Conservation (phyloP, 305 asterid species). For the Ruellia speciosa region DNA sequence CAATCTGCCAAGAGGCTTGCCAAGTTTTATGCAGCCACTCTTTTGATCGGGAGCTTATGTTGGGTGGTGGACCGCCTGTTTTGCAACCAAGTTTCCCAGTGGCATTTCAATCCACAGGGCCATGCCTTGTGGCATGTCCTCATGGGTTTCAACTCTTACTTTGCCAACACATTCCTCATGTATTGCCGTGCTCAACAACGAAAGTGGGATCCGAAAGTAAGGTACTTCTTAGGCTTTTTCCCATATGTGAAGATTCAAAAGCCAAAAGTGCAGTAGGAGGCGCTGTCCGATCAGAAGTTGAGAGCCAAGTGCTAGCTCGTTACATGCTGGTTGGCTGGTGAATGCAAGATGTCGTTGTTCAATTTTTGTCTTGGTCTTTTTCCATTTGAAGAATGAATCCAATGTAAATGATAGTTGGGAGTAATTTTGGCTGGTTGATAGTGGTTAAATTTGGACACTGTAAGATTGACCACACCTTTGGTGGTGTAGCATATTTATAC, state of each 20-base stretch:
- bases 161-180: constrained; percentile 60
- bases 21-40: constrained; percentile 41
- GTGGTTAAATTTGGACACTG: constrained; percentile 44
- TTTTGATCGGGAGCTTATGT: constrained; percentile 36
- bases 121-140: constrained; percentile 65
- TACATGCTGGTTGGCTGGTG: background rate
- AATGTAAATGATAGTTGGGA: constrained; percentile 39
- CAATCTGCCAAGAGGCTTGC: constrained; percentile 50
- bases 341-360: constrained; percentile 22
- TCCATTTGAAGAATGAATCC: constrained; percentile 26
- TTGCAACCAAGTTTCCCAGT: constrained; percentile 31
- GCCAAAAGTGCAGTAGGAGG: constrained; percentile 47
- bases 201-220: constrained; percentile 54
- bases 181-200: constrained; percentile 69
- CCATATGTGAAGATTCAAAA: constrained; percentile 59
- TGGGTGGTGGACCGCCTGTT: constrained; percentile 54
- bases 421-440: constrained; percentile 32
- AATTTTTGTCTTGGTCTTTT: constrained; percentile 19
- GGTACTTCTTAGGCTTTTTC: constrained; percentile 33
- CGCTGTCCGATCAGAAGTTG: background rate
- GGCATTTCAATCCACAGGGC: constrained; percentile 56
- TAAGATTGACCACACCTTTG: constrained; percentile 30
- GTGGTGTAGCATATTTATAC: constrained; percentile 31
- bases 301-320: background rate
- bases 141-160: constrained; percentile 64